These are phyloP conservation scores for Avena insularis DNA, from an alignment of 176 grass and related monocot species.

Conservation along the genomic window DNA sequence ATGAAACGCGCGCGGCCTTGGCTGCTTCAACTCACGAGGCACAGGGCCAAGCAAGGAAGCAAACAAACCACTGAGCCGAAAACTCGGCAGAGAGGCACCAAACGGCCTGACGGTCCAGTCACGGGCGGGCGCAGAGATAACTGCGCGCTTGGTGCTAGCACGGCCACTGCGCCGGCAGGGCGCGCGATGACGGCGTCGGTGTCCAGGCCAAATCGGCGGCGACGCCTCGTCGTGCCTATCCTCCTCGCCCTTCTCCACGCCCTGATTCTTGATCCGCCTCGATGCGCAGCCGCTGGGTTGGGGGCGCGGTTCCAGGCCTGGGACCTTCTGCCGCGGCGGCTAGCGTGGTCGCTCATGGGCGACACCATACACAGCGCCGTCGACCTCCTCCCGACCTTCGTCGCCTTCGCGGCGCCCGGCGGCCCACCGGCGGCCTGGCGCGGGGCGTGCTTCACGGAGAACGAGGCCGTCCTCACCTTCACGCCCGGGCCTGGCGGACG, in stretches of 20 bases:
- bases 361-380: constrained; percentile 76
- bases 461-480: constrained; percentile 69
- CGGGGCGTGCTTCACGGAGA: constrained; percentile 82
- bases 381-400: constrained; percentile 86
- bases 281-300: constrained; percentile 8
- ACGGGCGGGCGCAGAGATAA: constrained; percentile 24
- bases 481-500: constrained; percentile 37
- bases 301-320: constrained; percentile 54
- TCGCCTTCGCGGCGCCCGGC: constrained; percentile 65
- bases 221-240: not conserved
- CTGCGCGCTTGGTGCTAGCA: not conserved
- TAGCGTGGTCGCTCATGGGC: constrained; percentile 76
- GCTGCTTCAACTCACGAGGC: constrained; percentile 23
- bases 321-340: constrained; percentile 72
- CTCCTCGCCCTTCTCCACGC: not conserved
- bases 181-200: not conserved
- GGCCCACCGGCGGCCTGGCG: constrained; percentile 58
- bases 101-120: constrained; percentile 10
- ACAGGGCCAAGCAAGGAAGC: not conserved
- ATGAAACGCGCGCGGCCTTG: constrained; percentile 31
- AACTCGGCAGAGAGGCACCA: not conserved
- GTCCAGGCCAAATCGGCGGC: not conserved
- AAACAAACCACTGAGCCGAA: not conserved
- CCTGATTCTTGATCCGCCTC: not conserved
- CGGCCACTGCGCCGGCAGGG: not conserved